Evolutionary conservation across 2,329 filamentous ascomycete species (phyloP).

Genomic region (Diaporthe eres): DNA sequence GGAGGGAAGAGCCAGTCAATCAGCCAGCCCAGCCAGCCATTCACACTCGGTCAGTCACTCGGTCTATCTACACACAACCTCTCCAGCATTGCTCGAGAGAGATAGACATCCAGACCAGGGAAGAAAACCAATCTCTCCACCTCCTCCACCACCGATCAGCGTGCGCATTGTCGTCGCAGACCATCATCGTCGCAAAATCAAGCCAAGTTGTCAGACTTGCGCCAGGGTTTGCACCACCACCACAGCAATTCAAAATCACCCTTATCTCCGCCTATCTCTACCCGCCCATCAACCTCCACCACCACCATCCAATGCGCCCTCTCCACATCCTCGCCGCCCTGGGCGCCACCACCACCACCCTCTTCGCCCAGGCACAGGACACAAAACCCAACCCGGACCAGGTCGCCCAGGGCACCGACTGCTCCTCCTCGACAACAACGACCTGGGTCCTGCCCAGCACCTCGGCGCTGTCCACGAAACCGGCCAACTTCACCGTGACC

Average conservation of each 20-base stretch:
- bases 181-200: neutral
- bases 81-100: neutral
- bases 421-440: neutral
- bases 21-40: neutral
- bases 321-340: conserved; percentile 33
- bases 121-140: neutral
- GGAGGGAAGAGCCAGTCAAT: conserved; percentile 6
- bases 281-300: neutral
- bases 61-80: conserved; percentile 10
- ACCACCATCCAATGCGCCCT: conserved; percentile 31
- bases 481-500: conserved; percentile 16
- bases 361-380: conserved; percentile 31
- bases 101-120: neutral
- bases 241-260: neutral
- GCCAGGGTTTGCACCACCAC: neutral
- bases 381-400: neutral
- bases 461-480: neutral
- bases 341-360: conserved; percentile 20
- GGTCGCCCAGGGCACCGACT: neutral
- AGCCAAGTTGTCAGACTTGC: conserved; percentile 29
- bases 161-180: neutral
- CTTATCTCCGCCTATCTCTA: neutral
- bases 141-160: neutral
- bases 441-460: conserved; percentile 13
- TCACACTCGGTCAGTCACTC: conserved; percentile 1